Evolutionary conservation across 2,329 filamentous ascomycete genomes (phyloP), one percentile per base, ranked within the genome.

Genomic region (Phoma sp.): DNA sequence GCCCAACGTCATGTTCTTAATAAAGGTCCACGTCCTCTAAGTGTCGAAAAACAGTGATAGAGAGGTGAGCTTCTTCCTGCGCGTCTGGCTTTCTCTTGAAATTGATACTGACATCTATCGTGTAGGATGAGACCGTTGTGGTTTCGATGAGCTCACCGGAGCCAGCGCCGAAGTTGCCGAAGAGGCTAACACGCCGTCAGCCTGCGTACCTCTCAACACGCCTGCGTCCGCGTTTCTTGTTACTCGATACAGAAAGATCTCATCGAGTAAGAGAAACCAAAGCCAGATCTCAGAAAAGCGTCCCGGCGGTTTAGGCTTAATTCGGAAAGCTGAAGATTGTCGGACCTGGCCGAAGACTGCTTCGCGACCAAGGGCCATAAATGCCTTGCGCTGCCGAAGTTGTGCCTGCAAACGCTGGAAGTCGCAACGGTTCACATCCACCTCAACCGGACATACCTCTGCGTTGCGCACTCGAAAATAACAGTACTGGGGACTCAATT

Each of bases 191-290:
- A 55, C 56, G 39, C 46, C 55, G 63, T 64, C 62, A 69, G 64
- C 60, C 56, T 57, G 60, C 64, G 59, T 64, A 63, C 56, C 26
- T 65, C 58, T 62, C 56, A 64, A 64, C 60, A 61, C 59, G 56
- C 45, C 51, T 54, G 45, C 39, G 28, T 26, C 51, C 34, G 34
- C 18, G 28, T 48, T 48, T 57, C 43, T 23, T 20, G 67, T 73
- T 73, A 73, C 69, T 73, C 70, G 67, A 73, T 71, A 51, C 43
- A 61, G 62, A 59, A 37, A 7, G 42, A 53, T 65, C 34, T 42
- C 39, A 72, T 74, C 68, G 69, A 73, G 68, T 72, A 65, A 73
- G 54, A 57, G 58, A 67, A 69, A 66, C 56, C 42, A 52, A n/a
- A 39, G 34, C 33, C 33, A 54, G 45, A 14, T 11, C 34, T 40